Conservation (phyloP, 192 early-diverging fungal genomes). For the Backusella australiensis region DNA sequence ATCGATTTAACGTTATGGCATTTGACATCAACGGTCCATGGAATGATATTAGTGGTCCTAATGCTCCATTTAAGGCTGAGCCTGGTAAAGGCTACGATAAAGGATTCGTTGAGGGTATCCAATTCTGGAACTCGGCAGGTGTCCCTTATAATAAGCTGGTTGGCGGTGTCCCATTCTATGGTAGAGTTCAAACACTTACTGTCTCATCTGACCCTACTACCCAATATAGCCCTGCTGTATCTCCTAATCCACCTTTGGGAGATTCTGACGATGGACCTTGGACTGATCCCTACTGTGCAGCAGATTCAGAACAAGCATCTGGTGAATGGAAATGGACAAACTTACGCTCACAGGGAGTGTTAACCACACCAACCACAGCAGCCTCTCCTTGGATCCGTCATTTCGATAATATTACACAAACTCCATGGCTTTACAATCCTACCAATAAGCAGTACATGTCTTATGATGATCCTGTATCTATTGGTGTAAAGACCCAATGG, state of each 20-base stretch:
- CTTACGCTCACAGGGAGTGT: constrained; percentile 54
- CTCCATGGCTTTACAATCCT: constrained; percentile 73
- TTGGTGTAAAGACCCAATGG: constrained; percentile 58
- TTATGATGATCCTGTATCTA: constrained; percentile 64
- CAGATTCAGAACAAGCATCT: constrained; percentile 43
- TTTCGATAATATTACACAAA: constrained; percentile 59
- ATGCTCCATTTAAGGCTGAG: constrained; percentile 39
- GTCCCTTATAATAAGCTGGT: constrained; percentile 60
- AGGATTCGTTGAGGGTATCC: constrained; percentile 48
- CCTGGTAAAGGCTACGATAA: constrained; percentile 30
- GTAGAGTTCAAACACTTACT: constrained; percentile 38
- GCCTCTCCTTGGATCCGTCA: constrained; percentile 59
- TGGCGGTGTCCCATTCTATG: constrained; percentile 62
- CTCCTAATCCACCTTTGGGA: constrained; percentile 42
- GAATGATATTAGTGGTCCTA: constrained; percentile 48
- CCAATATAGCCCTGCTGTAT: background rate
- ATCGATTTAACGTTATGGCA: constrained; percentile 67
- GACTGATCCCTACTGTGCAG: constrained; percentile 47
- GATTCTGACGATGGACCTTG: constrained; percentile 56
- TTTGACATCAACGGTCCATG: constrained; percentile 64
- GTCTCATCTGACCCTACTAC: constrained; percentile 27
- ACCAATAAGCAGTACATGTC: constrained; percentile 58
- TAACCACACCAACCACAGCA: constrained; percentile 47
- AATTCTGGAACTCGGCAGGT: constrained; percentile 53
- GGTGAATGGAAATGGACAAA: constrained; percentile 67